Evolutionary conservation across 257 asterid genomes (phyloP).

Genomic region (Solanum etuberosum): DNA sequence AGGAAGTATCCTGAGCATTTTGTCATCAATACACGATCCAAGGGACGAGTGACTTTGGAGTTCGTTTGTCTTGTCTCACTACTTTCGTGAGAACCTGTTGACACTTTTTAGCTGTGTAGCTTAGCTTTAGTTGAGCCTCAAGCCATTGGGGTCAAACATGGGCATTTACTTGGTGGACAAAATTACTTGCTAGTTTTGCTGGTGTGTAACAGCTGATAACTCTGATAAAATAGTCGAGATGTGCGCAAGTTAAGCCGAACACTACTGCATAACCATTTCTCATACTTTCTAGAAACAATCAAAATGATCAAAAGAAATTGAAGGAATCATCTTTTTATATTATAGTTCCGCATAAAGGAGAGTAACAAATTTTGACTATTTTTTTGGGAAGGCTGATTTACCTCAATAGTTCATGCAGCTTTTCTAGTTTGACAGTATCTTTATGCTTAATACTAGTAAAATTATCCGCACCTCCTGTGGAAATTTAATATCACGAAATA

Average conservation of each 20-base stretch:
- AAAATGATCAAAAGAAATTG: not conserved
- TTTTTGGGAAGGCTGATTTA: not conserved
- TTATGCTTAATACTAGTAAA: no score
- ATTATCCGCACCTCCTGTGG: no score
- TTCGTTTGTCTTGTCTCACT: constrained; percentile 86
- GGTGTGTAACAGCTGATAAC: not conserved
- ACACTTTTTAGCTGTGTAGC: not conserved
- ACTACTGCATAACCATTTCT: not conserved
- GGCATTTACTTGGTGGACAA: not conserved
- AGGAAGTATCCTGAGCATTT: constrained; percentile 89
- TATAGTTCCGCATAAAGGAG: not conserved
- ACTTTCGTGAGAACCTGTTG: constrained; percentile 32
- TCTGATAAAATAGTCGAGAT: not conserved
- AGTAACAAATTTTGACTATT: not conserved
- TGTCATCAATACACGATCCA: constrained; percentile 75
- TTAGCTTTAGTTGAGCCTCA: not conserved
- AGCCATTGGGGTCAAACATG: not conserved
- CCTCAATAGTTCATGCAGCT: not conserved
- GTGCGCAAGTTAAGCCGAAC: not conserved
- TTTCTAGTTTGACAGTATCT: not conserved
- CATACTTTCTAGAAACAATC: not conserved
- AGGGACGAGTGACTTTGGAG: constrained; percentile 60
- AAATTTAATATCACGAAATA: no score
- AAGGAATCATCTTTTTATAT: not conserved
- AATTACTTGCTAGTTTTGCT: not conserved